Percentiles rank a stretch among this genome's conserved stretches.
These are phyloP conservation scores for Blastobotrys proliferans DNA, from an alignment of 1,139 yeast species.

Conservation along the genomic window DNA sequence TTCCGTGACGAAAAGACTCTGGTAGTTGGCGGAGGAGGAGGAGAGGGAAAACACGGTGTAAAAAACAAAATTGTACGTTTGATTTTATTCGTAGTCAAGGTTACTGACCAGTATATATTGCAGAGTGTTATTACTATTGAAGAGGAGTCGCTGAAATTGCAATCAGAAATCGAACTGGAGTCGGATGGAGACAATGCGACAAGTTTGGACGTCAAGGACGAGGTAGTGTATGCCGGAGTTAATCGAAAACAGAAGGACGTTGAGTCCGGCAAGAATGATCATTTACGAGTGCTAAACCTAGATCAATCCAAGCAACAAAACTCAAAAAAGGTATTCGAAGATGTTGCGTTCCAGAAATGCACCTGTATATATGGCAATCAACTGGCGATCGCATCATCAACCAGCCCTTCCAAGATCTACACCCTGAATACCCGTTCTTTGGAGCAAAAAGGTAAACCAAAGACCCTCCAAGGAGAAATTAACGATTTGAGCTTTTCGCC, in stretches of 20 bases:
- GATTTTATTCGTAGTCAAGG: too few species aligned
- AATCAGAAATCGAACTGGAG: conserved; percentile 23
- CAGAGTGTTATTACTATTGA: conserved; percentile 22
- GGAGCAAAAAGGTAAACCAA: conserved; percentile 5
- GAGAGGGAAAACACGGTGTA: conserved; percentile 84
- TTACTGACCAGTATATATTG: too few species aligned
- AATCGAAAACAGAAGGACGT: conserved; percentile 60
- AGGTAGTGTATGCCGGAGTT: conserved; percentile 63
- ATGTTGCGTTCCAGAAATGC: conserved; percentile 26
- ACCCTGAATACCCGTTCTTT: conserved; percentile 18
- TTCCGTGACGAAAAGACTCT: conserved; percentile 61
- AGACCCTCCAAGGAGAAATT: conserved; percentile 13
- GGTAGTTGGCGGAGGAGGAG: conserved; percentile 90
- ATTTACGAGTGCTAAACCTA: conserved; percentile 61
- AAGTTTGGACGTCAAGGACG: conserved; percentile 30
- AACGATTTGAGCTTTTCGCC: conserved; percentile 26
- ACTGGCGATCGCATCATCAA: conserved; percentile 25
- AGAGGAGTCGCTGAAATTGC: conserved; percentile 15
- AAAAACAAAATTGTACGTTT: conserved; percentile 58
- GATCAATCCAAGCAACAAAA: conserved; percentile 24
- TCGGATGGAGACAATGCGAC: conserved; percentile 35
- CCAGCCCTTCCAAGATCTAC: conserved; percentile 20
- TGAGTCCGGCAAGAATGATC: conserved; percentile 62
- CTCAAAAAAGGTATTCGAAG: conserved; percentile 44
- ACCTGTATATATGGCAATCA: conserved; percentile 20